Evolutionary conservation across 169 alveolate species (phyloP).

Genomic region (Babesia bigemina): DNA sequence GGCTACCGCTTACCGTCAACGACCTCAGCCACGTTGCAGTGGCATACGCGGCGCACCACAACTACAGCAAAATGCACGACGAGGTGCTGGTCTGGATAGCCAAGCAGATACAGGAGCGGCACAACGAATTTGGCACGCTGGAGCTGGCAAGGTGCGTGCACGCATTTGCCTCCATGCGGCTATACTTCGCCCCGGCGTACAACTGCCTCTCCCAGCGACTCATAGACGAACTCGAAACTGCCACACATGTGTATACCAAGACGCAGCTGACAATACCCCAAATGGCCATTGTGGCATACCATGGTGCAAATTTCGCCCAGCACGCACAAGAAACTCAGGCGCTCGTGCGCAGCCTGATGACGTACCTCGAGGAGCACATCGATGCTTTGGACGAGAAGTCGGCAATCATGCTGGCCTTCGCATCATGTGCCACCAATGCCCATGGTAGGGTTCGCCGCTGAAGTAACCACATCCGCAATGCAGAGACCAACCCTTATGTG

Average conservation of each 20-base stretch:
- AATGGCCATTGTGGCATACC: conserved; percentile 59
- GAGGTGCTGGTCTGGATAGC: conserved; percentile 42
- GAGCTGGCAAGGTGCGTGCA: conserved; percentile 42
- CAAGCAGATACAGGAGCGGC: conserved; percentile 1
- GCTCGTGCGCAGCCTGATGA: conserved; percentile 43
- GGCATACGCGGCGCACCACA: conserved; percentile 56
- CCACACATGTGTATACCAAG: conserved; percentile 11
- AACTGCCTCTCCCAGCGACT: conserved; percentile 22
- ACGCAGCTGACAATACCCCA: conserved; percentile 50
- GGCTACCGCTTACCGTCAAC: conserved; percentile 15
- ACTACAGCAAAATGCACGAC: conserved; percentile 47
- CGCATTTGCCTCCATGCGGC: conserved; percentile 43
- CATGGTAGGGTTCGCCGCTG: background rate
- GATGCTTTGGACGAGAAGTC: conserved; percentile 69
- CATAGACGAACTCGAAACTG: conserved; percentile 25
- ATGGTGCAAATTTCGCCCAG: conserved; percentile 55
- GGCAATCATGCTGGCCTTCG: conserved; percentile 69
- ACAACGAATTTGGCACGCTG: conserved; percentile 12
- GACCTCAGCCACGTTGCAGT: conserved; percentile 46
- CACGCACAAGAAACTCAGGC: conserved; percentile 30
- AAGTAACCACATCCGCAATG: background rate
- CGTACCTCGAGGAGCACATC: conserved; percentile 73
- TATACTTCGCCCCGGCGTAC: conserved; percentile 39
- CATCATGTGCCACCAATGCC: conserved; percentile 63
- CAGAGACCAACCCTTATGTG: conserved; percentile 68